A percentile compares a stretch with the other conserved stretches of the same genome.
phyloP scores from a whole-genome alignment of 1,139 yeast genomes.

The Diutina neorugosa region DNA sequence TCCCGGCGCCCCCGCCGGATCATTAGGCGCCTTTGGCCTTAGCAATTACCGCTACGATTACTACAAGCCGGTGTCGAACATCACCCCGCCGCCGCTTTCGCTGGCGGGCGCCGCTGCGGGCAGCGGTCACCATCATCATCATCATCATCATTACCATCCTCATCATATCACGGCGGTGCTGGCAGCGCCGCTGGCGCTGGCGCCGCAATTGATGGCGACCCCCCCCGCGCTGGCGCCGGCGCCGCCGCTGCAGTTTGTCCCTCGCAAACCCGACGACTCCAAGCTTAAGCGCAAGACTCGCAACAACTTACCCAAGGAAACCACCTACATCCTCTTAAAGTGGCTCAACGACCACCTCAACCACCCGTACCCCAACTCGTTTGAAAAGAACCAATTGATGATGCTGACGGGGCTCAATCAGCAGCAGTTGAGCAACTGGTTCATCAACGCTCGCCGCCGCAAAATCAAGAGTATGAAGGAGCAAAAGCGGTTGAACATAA shows the following conservation, averaged over 20 bases:
- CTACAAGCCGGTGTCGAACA: background rate
- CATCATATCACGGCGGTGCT: background rate
- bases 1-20: background rate
- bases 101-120: slow-evolving; percentile 2
- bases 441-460: slow-evolving; percentile 87
- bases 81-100: background rate
- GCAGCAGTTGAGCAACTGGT: slow-evolving; percentile 93
- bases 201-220: background rate
- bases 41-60: slow-evolving; percentile 1
- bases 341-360: slow-evolving; percentile 82
- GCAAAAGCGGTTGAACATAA: slow-evolving; percentile 1
- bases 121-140: background rate
- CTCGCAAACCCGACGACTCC: background rate
- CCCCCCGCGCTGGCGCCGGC: background rate
- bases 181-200: background rate
- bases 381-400: slow-evolving; percentile 74
- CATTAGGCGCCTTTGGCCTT: background rate
- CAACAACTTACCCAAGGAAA: slow-evolving; percentile 78
- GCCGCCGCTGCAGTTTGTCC: background rate
- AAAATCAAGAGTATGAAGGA: slow-evolving; percentile 32
- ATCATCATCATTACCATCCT: background rate
- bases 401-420: slow-evolving; percentile 76
- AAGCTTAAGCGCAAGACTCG: slow-evolving; percentile 28
- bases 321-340: slow-evolving; percentile 65
- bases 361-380: slow-evolving; percentile 90